Evolutionary conservation across 139 green algal species (phyloP).

Genomic region (Pleodorina starrii): DNA sequence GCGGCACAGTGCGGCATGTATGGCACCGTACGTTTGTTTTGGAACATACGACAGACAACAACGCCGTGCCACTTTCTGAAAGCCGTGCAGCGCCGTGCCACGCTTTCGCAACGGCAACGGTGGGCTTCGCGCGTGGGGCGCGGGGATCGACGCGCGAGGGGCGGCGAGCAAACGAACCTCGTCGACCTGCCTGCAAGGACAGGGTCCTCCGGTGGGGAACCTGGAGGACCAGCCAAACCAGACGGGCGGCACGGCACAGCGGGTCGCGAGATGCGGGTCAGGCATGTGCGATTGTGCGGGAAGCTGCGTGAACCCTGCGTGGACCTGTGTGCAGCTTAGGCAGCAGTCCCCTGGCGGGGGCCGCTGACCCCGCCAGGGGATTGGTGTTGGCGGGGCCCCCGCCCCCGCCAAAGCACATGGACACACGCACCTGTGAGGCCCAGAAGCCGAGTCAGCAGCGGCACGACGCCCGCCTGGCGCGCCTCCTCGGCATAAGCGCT

Average conservation of each 20-base stretch:
- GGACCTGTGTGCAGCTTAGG: too few species aligned
- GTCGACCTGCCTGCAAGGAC: constrained; percentile 24
- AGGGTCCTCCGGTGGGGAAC: neutral
- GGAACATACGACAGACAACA: too few species aligned
- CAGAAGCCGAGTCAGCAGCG: constrained; percentile 36
- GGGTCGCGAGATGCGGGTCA: neutral
- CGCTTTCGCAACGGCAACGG: too few species aligned
- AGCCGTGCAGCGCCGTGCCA: too few species aligned
- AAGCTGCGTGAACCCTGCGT: too few species aligned
- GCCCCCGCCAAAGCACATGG: neutral
- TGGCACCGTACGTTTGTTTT: too few species aligned
- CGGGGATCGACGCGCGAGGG: too few species aligned
- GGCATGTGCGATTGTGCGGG: too few species aligned
- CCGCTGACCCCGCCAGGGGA: neutral
- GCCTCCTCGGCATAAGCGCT: constrained; percentile 59
- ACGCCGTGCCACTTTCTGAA: too few species aligned
- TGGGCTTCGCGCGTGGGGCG: too few species aligned
- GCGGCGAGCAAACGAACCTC: too few species aligned
- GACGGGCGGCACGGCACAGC: neutral
- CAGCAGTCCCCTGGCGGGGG: neutral
- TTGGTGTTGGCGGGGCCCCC: neutral
- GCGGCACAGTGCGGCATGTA: too few species aligned
- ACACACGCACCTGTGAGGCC: constrained; percentile 30
- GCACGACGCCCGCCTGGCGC: constrained; percentile 42
- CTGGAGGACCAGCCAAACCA: neutral